These are phyloP conservation scores for Dianthus caryophyllus DNA, from an alignment of 148 eudicot species.

Conservation along the genomic window DNA sequence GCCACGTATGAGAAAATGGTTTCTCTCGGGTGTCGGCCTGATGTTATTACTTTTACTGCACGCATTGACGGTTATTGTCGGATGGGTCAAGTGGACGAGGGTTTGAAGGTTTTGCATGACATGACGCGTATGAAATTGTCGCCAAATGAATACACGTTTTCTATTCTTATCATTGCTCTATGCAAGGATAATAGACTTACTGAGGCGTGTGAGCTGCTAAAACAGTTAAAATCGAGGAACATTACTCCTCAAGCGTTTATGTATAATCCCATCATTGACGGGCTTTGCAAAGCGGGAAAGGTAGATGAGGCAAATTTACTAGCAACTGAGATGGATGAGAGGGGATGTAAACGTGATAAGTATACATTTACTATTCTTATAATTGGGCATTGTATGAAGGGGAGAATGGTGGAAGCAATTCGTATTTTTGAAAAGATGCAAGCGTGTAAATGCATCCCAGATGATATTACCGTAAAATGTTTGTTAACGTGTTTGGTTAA, in stretches of 20 bases:
- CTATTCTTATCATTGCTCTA: constrained; percentile 56
- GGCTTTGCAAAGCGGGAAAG: constrained; percentile 80
- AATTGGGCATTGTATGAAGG: constrained; percentile 92
- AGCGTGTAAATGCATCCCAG: constrained; percentile 63
- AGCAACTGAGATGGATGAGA: constrained; percentile 72
- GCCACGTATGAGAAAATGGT: constrained; percentile 58
- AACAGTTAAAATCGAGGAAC: constrained; percentile 49
- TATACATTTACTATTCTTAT: constrained; percentile 88
- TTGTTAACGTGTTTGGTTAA: constrained; percentile 63
- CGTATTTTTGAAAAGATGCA: constrained; percentile 65
- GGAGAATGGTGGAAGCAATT: constrained; percentile 78
- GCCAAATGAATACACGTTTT: constrained; percentile 66
- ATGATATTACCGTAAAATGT: constrained; percentile 58
- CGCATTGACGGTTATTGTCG: constrained; percentile 71
- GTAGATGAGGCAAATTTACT: constrained; percentile 73
- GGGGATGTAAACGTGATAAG: constrained; percentile 67
- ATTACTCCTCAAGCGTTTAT: constrained; percentile 60
- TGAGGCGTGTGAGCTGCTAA: constrained; percentile 67
- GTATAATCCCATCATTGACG: constrained; percentile 89
- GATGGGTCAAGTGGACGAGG: constrained; percentile 56
- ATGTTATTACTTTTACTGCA: constrained; percentile 71
- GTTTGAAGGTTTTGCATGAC: constrained; percentile 57
- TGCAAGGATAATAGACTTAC: constrained; percentile 71
- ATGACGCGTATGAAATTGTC: constrained; percentile 45
- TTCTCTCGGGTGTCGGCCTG: constrained; percentile 53